phyloP scores from a whole-genome alignment of 2,329 filamentous ascomycete genomes.

The Myriosclerotinia duriaeana region DNA sequence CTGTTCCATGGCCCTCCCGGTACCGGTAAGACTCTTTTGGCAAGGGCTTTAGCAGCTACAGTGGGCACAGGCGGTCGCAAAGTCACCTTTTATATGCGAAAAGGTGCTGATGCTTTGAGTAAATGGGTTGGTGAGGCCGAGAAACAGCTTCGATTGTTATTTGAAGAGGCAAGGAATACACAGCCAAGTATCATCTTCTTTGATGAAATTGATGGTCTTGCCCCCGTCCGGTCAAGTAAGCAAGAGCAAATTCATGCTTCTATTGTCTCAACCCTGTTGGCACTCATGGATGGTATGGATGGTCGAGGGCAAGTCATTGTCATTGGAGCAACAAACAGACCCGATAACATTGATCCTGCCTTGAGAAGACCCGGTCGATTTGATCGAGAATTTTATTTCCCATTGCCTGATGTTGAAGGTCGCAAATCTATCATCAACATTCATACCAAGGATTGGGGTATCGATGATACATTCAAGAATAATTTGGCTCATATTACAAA shows the following conservation, averaged over 20 bases:
- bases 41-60: constrained; percentile 86
- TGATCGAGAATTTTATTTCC: constrained; percentile 97
- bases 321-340: constrained; percentile 96
- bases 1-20: constrained; percentile 96
- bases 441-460: constrained; percentile 90
- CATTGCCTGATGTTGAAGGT: constrained; percentile 77
- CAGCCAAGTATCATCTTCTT: constrained; percentile 99
- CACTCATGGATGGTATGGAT: constrained; percentile 97
- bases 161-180: constrained; percentile 91
- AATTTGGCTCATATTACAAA: constrained; percentile 86
- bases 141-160: constrained; percentile 86
- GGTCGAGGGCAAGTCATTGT: constrained; percentile 98
- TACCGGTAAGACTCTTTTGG: constrained; percentile 92
- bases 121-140: constrained; percentile 99
- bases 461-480: constrained; percentile 76
- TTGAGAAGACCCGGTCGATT: constrained; percentile 90
- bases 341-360: constrained; percentile 95
- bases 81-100: constrained; percentile 99
- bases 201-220: constrained; percentile 95
- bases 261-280: constrained; percentile 91
- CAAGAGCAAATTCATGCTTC: constrained; percentile 98
- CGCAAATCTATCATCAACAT: constrained; percentile 89
- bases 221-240: constrained; percentile 93
- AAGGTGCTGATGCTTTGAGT: constrained; percentile 93
- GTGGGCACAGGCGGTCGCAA: constrained; percentile 87